Evolutionary conservation across 768 basidiomycete species (phyloP), one percentile per base, ranked within the genome.

Genomic region (Suillus occidentalis): DNA sequence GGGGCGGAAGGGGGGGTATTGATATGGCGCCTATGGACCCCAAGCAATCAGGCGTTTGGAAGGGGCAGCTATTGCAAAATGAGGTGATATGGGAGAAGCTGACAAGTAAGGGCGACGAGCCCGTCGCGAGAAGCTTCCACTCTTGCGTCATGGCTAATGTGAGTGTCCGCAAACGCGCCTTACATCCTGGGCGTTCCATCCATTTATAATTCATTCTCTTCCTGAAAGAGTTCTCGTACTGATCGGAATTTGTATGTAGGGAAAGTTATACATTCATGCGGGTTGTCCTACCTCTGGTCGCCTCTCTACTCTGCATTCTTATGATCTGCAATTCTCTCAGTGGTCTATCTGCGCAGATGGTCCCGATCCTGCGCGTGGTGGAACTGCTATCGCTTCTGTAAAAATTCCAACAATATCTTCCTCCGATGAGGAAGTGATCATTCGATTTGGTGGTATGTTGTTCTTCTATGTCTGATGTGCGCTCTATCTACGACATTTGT

Each of bases 1-100:
- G 82, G 78, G 83, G 82, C 4, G 82, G 83, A 4, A 76, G 83
- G 20, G 81, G 81, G 2, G 82, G 80, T 2, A 67, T 71, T 18
- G 75, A 76, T 31, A 78, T 79, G 80, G 71, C 73, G 1, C 79
- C 80, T 4, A 70, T 83, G 20, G 69, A 70, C 10, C 62, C 28
- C 3, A 64, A 68, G 43, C 72, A 77, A 56, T 67, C 75, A 0
- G 75, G 76, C n/a, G 28, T 78, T 14, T 79, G 77, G 76, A 67
- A 57, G 13, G 74, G 69, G 45, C 69, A 45, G 40, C 25, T 64
- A 16, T 56, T 58, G 14, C 52, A 62, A 25, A 10, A 63, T 22
- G 47, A 65, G 8, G 49, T 71, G 28, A 6, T 42, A 8, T 82
- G 81, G 81, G 72, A 77, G 43, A 66, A 71, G 22, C 62, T 79